Percentiles rank a stretch among this genome's conserved stretches.
These are phyloP conservation scores for Yamadazyma spencermartinsiae DNA, from an alignment of 1,139 yeast species.

Conservation along the genomic window DNA sequence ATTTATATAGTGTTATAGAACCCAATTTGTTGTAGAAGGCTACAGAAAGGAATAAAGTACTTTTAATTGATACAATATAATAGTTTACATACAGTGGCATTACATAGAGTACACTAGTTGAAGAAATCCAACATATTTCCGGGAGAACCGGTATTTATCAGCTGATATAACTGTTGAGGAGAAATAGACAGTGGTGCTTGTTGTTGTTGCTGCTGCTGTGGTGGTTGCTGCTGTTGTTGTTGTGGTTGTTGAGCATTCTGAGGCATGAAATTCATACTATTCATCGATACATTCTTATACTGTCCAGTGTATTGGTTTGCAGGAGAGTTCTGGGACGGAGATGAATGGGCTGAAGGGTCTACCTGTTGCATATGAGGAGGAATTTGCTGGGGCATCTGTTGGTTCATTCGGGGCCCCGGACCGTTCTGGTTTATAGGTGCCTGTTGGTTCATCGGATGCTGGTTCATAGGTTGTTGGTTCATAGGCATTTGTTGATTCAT, in stretches of 20 bases:
- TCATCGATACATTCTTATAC: conserved; percentile 6
- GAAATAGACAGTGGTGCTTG: conserved; percentile 22
- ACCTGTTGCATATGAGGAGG: conserved; percentile 1
- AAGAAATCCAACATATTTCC: conserved; percentile 20
- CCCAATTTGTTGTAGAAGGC: not conserved
- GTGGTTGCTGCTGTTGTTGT: conserved; percentile 5
- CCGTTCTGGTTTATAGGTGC: too few species aligned
- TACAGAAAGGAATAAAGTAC: too few species aligned
- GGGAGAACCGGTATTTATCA: conserved; percentile 16
- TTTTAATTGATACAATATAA: too few species aligned
- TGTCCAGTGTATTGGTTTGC: not conserved
- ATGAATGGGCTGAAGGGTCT: not conserved
- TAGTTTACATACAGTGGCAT: conserved; percentile 7
- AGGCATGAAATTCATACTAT: conserved; percentile 10
- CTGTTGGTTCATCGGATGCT: not conserved
- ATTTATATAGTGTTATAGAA: conserved; percentile 2
- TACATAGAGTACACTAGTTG: conserved; percentile 7
- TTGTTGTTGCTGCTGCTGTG: conserved; percentile 5
- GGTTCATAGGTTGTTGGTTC: too few species aligned
- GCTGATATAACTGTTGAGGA: conserved; percentile 43
- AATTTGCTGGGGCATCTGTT: conserved; percentile 8
- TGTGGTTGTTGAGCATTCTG: conserved; percentile 3
- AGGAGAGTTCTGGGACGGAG: not conserved
- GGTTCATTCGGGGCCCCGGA: conserved; percentile 1
- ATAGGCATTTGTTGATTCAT: conserved; percentile 5